phyloP scores from a whole-genome alignment of 805 yeast genomes.

The Wickerhamiella vanderwaltii region DNA sequence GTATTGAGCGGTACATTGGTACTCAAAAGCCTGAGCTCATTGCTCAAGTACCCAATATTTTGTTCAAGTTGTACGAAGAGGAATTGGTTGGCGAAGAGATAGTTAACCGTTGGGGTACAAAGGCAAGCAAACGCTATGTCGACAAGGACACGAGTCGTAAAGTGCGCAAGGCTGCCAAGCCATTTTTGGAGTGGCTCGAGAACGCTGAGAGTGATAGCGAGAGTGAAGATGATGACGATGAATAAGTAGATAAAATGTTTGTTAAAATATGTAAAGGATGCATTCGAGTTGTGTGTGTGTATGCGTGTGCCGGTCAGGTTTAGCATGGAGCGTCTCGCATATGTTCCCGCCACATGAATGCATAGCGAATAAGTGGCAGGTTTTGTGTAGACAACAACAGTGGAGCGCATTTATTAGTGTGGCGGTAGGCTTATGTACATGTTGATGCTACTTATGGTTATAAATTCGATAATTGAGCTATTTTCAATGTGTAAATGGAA shows the following conservation, averaged over 20 bases:
- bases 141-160: slow-evolving; percentile 85
- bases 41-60: slow-evolving; percentile 63
- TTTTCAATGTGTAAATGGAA: too few relatives aligned
- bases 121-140: slow-evolving; percentile 84
- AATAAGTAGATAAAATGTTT: background rate
- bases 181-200: slow-evolving; percentile 87
- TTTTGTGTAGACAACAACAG: too few relatives aligned
- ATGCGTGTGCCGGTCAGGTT: too few relatives aligned
- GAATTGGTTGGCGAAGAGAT: slow-evolving; percentile 80
- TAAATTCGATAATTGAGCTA: too few relatives aligned
- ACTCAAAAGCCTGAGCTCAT: slow-evolving; percentile 62
- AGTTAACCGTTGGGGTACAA: slow-evolving; percentile 73
- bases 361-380: too few relatives aligned
- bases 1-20: slow-evolving; percentile 87
- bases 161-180: slow-evolving; percentile 92
- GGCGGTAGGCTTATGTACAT: too few relatives aligned
- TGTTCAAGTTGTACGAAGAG: slow-evolving; percentile 67
- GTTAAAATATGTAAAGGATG: background rate
- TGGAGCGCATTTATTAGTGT: too few relatives aligned
- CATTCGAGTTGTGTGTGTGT: too few relatives aligned
- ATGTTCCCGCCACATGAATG: too few relatives aligned
- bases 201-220: slow-evolving; percentile 80
- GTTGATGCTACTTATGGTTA: too few relatives aligned
- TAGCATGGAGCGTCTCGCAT: too few relatives aligned
- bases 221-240: slow-evolving; percentile 37